phyloP scores from a whole-genome alignment of 2,329 filamentous ascomycete genomes.

The Colletotrichum lini region DNA sequence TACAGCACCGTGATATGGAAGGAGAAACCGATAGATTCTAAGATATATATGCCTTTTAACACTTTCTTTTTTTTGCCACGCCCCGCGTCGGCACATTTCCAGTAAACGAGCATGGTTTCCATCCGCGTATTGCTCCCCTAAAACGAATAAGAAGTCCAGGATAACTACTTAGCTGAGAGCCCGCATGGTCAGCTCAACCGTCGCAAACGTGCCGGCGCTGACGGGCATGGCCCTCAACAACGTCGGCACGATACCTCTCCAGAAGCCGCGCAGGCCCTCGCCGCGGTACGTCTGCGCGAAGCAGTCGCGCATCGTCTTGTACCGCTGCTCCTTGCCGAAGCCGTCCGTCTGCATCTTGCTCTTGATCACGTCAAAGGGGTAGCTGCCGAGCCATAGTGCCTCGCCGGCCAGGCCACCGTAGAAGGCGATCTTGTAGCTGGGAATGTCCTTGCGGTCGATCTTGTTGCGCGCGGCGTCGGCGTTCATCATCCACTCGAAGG shows the following conservation, averaged over 20 bases:
- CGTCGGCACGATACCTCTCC: conserved; percentile 94
- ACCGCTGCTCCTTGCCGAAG: conserved; percentile 80
- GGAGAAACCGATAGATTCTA: not conserved
- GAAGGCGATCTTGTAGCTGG: conserved; percentile 86
- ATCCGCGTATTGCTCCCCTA: not conserved
- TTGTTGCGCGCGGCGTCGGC: conserved; percentile 84
- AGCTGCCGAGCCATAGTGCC: conserved; percentile 91
- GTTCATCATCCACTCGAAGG: conserved; percentile 98
- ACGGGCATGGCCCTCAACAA: conserved; percentile 96
- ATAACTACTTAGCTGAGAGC: conserved; percentile 61
- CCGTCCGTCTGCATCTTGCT: conserved; percentile 99
- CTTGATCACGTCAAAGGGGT: conserved; percentile 98
- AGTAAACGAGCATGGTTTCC: not conserved
- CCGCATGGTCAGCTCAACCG: conserved; percentile 78
- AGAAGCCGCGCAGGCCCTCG: conserved; percentile 89
- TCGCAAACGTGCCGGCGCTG: conserved; percentile 96
- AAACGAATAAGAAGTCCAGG: not conserved
- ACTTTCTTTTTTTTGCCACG: conserved; percentile 15
- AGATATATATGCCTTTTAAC: not conserved
- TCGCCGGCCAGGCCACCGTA: conserved; percentile 97
- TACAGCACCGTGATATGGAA: not conserved
- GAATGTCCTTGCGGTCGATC: conserved; percentile 82
- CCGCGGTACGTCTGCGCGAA: conserved; percentile 84
- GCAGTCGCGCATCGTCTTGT: conserved; percentile 88
- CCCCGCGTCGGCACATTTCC: not conserved